Evolutionary conservation across 805 yeast species (phyloP).

Genomic region (Zygoascus flipseniorum): DNA sequence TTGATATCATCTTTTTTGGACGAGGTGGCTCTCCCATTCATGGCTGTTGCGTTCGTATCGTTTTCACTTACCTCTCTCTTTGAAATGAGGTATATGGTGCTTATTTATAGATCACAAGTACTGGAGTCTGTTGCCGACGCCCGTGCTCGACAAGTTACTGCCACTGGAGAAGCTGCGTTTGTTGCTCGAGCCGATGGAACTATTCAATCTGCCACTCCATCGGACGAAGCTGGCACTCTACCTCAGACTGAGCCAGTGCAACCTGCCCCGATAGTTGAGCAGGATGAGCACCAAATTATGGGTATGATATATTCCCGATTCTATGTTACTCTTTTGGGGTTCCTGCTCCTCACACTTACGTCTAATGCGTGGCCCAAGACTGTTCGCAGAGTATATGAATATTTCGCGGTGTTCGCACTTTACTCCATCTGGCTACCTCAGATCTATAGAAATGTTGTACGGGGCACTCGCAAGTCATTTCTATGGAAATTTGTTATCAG

Average conservation of each 20-base stretch:
- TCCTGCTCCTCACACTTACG: constrained; percentile 49
- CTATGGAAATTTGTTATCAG: constrained; percentile 71
- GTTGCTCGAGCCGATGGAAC: constrained; percentile 19
- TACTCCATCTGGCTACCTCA: constrained; percentile 88
- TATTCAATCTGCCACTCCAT: constrained; percentile 15
- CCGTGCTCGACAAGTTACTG: constrained; percentile 30
- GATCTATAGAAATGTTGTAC: constrained; percentile 62
- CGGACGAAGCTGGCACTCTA: background rate
- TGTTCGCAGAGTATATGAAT: constrained; percentile 51
- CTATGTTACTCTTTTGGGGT: constrained; percentile 44
- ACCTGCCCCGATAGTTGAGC: constrained; percentile 14
- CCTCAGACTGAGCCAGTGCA: constrained; percentile 1
- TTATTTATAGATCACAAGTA: constrained; percentile 59
- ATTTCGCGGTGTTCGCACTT: constrained; percentile 38
- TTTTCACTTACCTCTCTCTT: constrained; percentile 64
- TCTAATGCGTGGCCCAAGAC: constrained; percentile 55
- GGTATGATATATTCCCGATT: constrained; percentile 52
- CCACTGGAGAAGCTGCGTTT: constrained; percentile 15
- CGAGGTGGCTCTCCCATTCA: constrained; percentile 55
- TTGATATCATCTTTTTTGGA: constrained; percentile 49
- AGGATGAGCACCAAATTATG: constrained; percentile 48
- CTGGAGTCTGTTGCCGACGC: constrained; percentile 21
- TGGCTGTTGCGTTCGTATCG: constrained; percentile 60
- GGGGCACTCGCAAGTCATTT: constrained; percentile 61
- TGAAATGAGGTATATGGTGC: constrained; percentile 64